These are phyloP conservation scores for Termitomyces sp. DNA, from an alignment of 768 basidiomycete genomes.

Conservation along the genomic window DNA sequence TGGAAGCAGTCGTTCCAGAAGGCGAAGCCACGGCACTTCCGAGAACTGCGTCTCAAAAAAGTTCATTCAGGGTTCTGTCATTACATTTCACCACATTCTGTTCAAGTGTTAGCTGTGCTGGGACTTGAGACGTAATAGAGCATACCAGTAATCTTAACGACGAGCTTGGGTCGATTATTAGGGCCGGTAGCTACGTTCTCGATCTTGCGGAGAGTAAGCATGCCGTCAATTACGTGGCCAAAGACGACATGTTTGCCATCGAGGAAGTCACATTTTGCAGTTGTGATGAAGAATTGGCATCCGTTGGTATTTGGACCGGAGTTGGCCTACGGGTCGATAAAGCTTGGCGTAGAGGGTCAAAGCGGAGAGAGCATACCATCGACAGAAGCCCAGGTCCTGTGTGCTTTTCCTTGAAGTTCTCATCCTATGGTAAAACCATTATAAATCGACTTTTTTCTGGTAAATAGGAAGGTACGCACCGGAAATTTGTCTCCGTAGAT, in stretches of 20 bases:
- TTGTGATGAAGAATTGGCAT: slow-evolving; percentile 98
- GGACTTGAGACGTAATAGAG: not conserved
- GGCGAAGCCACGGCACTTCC: not conserved
- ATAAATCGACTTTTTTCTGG: not conserved
- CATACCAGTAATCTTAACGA: slow-evolving; percentile 81
- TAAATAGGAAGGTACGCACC: slow-evolving; percentile 37
- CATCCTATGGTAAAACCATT: slow-evolving; percentile 53
- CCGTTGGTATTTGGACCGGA: slow-evolving; percentile 94
- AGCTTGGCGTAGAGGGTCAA: not conserved
- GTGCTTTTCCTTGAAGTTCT: slow-evolving; percentile 93
- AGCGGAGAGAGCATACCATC: slow-evolving; percentile 59
- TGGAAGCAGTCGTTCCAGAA: not conserved
- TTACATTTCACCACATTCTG: slow-evolving; percentile 15
- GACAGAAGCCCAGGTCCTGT: slow-evolving; percentile 81
- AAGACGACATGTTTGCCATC: slow-evolving; percentile 96
- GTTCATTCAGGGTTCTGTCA: not conserved
- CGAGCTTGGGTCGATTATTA: slow-evolving; percentile 86
- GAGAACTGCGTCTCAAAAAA: not conserved
- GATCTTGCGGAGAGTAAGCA: slow-evolving; percentile 94
- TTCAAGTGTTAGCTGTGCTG: not conserved
- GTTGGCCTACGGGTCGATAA: slow-evolving; percentile 65
- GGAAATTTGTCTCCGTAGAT: slow-evolving; percentile 95
- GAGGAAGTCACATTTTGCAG: slow-evolving; percentile 90
- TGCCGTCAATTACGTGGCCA: slow-evolving; percentile 85
- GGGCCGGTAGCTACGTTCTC: slow-evolving; percentile 92